Evolutionary conservation across 805 yeast species (phyloP).

Genomic region (Ogataea henricii): DNA sequence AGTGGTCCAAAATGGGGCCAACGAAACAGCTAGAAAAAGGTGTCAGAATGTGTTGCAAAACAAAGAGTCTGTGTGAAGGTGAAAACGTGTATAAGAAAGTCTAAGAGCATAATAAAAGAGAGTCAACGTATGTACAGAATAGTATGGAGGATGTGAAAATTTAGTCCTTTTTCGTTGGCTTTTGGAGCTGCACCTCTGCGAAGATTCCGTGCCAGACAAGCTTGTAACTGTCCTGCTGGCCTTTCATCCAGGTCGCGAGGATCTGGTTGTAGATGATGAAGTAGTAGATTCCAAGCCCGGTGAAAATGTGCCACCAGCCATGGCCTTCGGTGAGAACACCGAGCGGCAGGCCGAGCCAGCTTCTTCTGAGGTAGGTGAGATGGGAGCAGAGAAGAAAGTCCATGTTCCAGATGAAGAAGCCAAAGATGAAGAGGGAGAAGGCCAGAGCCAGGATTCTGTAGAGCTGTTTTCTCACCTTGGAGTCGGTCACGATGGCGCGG

Average conservation of each 20-base stretch:
- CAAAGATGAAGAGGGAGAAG: constrained; percentile 55
- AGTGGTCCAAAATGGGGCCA: constrained; percentile 9
- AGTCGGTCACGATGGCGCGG: constrained; percentile 25
- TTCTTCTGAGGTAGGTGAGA: constrained; percentile 60
- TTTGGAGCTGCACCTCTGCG: constrained; percentile 44
- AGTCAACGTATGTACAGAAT: background rate
- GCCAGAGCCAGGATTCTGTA: constrained; percentile 33
- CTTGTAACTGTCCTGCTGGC: constrained; percentile 54
- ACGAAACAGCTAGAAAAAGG: background rate
- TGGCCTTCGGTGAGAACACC: constrained; percentile 89
- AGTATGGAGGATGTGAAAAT: background rate
- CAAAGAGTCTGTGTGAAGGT: background rate
- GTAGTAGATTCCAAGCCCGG: constrained; percentile 85
- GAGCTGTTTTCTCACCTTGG: constrained; percentile 21
- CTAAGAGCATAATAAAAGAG: background rate
- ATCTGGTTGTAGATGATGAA: constrained; percentile 80
- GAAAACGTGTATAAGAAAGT: constrained; percentile 1
- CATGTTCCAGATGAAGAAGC: constrained; percentile 85
- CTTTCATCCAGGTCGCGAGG: constrained; percentile 65
- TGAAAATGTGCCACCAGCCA: constrained; percentile 96
- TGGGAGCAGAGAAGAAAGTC: constrained; percentile 77
- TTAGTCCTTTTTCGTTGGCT: constrained; percentile 11
- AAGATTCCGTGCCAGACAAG: constrained; percentile 61
- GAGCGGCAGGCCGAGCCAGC: constrained; percentile 69
- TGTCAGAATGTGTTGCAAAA: constrained; percentile 7